Evolutionary conservation across 2,329 filamentous ascomycete genomes (phyloP), one percentile per base, ranked within the genome.

Genomic region (Thermothelomyces thermophilus): DNA sequence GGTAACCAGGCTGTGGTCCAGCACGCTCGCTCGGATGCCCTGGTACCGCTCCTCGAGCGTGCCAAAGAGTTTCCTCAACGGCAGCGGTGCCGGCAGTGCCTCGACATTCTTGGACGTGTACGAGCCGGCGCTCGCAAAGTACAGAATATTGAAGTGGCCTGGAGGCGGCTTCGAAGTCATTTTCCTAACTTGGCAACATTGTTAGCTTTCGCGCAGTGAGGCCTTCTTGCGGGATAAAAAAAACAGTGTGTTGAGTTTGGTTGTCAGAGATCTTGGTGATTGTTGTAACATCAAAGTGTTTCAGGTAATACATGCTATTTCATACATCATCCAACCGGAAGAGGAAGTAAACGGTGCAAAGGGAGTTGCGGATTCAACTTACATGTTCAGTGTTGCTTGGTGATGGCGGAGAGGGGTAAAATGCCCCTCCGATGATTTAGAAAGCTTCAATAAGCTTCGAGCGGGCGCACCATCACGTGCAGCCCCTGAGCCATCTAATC

Each of bases 81-180:
- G 70, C 31, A 90, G 65, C 31, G 87, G 86, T 11, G 86, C 86
- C 2, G 78, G 72, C 10, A 93, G 64, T 14, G 70, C 62, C 62
- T 93, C 87, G 54, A 73, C 71, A 52, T 83, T 75, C 62, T 80
- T 86, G n/a, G 73, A 72, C 1, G 87, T 89, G 65, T 78, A 87
- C 28, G 83, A 83, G 50, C 78, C 76, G 13, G 87, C 86, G 54
- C 80, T 78, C 51, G 87, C 88, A 69, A 94, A 94, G 70, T 91
- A 94, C 48, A 93, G 79, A 40, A 94, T 71, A 50, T 77, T 86
- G 70, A 93, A 94, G 57, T 87, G 77, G n/a, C 77, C 83, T 37
- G 70, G 56, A 1, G 80, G 79, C 10, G 77, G 67, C 54, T 74
- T 77, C 0, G 73, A 63, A 1, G 66, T 57, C 26, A 68, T 62